Evolutionary conservation across 306 rosid species (phyloP).

Genomic region (Rosa rugosa): DNA sequence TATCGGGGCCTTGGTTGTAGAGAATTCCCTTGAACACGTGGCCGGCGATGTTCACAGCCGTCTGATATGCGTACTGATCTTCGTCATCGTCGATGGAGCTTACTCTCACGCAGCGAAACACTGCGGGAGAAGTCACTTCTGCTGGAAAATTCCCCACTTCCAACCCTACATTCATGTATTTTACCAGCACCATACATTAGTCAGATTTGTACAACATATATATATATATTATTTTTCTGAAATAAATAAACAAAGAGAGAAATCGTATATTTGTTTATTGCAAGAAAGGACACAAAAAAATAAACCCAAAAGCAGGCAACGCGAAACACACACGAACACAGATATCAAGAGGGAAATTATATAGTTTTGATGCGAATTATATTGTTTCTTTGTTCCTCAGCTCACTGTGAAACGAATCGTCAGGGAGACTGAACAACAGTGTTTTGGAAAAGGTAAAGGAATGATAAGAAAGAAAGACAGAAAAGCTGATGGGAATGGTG

Average conservation of each 20-base stretch:
- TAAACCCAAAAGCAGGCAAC: constrained; percentile 15
- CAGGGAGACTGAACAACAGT: constrained; percentile 58
- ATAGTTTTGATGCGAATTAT: constrained; percentile 1
- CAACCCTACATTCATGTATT: constrained; percentile 44
- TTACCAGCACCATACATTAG: neutral
- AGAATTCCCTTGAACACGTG: constrained; percentile 86
- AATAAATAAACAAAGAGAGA: neutral
- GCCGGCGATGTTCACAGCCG: constrained; percentile 93
- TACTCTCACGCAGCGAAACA: constrained; percentile 78
- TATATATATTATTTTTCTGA: neutral
- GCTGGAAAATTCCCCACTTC: constrained; percentile 74
- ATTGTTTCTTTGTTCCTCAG: constrained; percentile 19
- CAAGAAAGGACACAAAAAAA: neutral
- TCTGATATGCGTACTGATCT: constrained; percentile 83
- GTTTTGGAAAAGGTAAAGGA: constrained; percentile 41
- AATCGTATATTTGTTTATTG: neutral
- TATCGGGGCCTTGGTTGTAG: constrained; percentile 75
- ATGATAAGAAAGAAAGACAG: constrained; percentile 7
- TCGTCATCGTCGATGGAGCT: constrained; percentile 68
- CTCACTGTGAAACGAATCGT: constrained; percentile 40
- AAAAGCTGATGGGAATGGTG: constrained; percentile 21
- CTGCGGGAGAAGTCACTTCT: constrained; percentile 57
- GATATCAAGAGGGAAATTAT: constrained; percentile 29
- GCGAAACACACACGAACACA: constrained; percentile 21
- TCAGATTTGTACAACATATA: neutral